These are phyloP conservation scores for Madurella fahalii DNA, from an alignment of 2,329 filamentous ascomycete genomes.

Conservation along the genomic window DNA sequence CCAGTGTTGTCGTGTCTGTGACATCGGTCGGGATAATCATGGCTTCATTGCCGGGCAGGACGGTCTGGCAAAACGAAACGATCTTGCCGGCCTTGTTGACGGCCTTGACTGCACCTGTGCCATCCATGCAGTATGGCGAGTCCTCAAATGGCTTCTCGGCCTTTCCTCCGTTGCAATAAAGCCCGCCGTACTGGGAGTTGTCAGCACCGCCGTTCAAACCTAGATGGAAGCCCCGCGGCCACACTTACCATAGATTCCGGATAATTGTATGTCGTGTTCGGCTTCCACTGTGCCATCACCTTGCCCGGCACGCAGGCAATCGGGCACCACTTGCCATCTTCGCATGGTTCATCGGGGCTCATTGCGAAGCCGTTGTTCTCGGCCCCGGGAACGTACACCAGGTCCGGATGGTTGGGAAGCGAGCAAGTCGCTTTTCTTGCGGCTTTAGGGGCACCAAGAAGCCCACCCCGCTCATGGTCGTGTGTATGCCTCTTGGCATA, in stretches of 20 bases:
- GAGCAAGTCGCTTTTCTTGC: slow-evolving; percentile 57
- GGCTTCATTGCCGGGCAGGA: slow-evolving; percentile 72
- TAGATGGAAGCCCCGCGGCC: neutral
- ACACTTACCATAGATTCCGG: slow-evolving; percentile 66
- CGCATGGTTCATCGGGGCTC: slow-evolving; percentile 69
- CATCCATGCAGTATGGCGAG: slow-evolving; percentile 65
- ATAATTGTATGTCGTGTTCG: slow-evolving; percentile 63
- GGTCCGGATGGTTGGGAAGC: slow-evolving; percentile 62
- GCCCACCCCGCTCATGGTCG: slow-evolving; percentile 15
- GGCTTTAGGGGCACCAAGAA: slow-evolving; percentile 29
- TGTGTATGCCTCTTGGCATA: slow-evolving; percentile 22
- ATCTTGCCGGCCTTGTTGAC: slow-evolving; percentile 60
- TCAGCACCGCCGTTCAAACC: slow-evolving; percentile 10
- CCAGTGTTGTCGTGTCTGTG: slow-evolving; percentile 51
- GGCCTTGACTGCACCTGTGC: slow-evolving; percentile 60
- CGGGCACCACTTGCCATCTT: slow-evolving; percentile 66
- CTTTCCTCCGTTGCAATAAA: slow-evolving; percentile 67
- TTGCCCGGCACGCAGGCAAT: slow-evolving; percentile 72
- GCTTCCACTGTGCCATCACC: slow-evolving; percentile 77
- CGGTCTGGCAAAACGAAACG: slow-evolving; percentile 74
- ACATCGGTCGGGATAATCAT: slow-evolving; percentile 80
- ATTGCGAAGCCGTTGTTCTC: slow-evolving; percentile 75
- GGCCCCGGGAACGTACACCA: slow-evolving; percentile 64
- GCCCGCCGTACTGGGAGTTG: slow-evolving; percentile 61
- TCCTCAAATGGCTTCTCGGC: slow-evolving; percentile 65